Percentiles rank a stretch among this genome's conserved stretches.
Conservation (phyloP, 1,284 basidiomycete genomes). For the Trametes sp. region DNA sequence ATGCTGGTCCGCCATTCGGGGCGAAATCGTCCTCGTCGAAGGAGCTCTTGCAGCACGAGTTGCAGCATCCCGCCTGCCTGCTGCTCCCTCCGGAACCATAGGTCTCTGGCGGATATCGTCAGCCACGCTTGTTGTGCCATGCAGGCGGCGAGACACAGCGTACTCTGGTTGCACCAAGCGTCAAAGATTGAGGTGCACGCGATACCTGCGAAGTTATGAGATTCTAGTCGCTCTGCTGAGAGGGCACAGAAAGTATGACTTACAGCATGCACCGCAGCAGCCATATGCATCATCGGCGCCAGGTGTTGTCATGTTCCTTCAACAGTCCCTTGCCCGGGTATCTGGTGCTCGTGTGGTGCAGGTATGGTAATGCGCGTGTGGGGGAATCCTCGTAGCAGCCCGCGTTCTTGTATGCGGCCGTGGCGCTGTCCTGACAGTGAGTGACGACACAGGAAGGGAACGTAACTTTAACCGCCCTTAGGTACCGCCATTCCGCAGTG, state of each 20-base stretch:
- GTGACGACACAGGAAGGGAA: too few species aligned
- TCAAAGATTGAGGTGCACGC: constrained; percentile 21
- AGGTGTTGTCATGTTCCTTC: too few species aligned
- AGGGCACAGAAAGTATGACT: too few species aligned
- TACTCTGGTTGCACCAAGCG: constrained; percentile 26
- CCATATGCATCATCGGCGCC: constrained; percentile 18
- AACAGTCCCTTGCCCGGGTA: too few species aligned
- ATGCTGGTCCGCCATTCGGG: not conserved
- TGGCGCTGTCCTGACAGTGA: too few species aligned
- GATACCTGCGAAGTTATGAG: constrained; percentile 9
- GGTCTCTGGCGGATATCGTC: constrained; percentile 5
- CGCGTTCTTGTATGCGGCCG: too few species aligned
- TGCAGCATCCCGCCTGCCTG: constrained; percentile 29
- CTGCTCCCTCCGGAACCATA: constrained; percentile 12
- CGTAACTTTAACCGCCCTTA: too few species aligned
- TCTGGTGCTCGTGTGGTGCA: too few species aligned
- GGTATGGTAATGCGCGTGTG: too few species aligned
- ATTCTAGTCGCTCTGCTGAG: too few species aligned
- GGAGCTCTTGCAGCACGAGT: constrained; percentile 26
- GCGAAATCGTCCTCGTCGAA: constrained; percentile 36
- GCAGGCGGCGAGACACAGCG: not conserved
- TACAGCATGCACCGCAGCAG: constrained; percentile 31
- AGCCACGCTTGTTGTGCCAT: not conserved
- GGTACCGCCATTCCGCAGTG: too few species aligned
- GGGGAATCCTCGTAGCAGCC: too few species aligned